These are phyloP conservation scores for Arxiozyma slooffiae DNA, from an alignment of 1,139 yeast species.

Conservation along the genomic window DNA sequence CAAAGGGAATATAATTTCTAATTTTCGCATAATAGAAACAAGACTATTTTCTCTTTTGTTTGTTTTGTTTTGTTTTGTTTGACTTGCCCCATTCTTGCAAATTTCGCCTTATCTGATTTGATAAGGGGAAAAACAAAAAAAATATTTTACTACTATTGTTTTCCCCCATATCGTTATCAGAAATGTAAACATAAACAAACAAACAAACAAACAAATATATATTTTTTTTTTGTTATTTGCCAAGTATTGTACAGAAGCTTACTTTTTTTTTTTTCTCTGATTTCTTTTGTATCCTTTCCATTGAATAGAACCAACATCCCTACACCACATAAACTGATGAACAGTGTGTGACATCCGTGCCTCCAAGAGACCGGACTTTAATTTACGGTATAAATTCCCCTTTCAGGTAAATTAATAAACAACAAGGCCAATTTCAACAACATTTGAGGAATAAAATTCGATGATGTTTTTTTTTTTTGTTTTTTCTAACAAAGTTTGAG, in stretches of 20 bases:
- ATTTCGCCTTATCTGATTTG: background rate
- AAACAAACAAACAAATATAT: too few relatives aligned
- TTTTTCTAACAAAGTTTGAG: background rate
- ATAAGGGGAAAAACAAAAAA: too few relatives aligned
- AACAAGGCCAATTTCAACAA: background rate
- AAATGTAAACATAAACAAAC: background rate
- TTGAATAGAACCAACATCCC: too few relatives aligned
- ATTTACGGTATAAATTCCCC: background rate
- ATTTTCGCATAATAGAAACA: background rate
- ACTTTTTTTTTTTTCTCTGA: background rate
- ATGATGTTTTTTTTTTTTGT: background rate
- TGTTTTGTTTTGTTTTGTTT: too few relatives aligned
- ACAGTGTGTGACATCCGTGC: background rate
- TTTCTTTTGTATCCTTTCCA: too few relatives aligned
- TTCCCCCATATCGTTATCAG: background rate
- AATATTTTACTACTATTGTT: background rate
- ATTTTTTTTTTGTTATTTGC: too few relatives aligned
- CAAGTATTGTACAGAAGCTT: background rate
- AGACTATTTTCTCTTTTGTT: too few relatives aligned
- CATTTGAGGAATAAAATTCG: background rate
- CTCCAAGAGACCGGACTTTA: background rate
- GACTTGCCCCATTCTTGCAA: background rate
- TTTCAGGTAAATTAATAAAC: background rate
- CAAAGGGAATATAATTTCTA: background rate
- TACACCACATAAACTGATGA: too few relatives aligned